A percentile compares a stretch with the other conserved stretches of the same genome.
phyloP scores from a whole-genome alignment of 2,329 filamentous ascomycete species.

The Ophiocordyceps sinensis region DNA sequence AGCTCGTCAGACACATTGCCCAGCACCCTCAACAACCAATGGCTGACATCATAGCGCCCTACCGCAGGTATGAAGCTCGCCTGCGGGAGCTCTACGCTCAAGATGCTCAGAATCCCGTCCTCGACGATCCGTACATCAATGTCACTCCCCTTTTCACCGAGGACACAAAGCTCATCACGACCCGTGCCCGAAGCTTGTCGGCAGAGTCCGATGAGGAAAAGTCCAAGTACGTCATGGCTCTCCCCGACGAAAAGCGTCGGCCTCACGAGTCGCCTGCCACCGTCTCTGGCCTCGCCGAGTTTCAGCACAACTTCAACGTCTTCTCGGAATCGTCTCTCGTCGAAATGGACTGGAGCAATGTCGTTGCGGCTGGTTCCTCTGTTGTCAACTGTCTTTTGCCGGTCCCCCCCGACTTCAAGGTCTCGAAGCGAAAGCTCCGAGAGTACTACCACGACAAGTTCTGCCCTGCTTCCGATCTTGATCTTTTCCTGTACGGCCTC shows the following conservation, averaged over 20 bases:
- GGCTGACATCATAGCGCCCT: slow-evolving; percentile 46
- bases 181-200: slow-evolving; percentile 45
- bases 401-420: slow-evolving; percentile 45
- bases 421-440: slow-evolving; percentile 47
- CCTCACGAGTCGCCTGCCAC: slow-evolving; percentile 49
- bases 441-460: slow-evolving; percentile 72
- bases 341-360: slow-evolving; percentile 70
- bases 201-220: slow-evolving; percentile 45
- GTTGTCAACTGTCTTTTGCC: slow-evolving; percentile 68
- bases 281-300: slow-evolving; percentile 52
- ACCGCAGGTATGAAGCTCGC: slow-evolving; percentile 51
- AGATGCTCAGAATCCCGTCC: slow-evolving; percentile 41
- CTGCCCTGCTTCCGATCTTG: slow-evolving; percentile 73
- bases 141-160: slow-evolving; percentile 50
- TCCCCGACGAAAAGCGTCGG: slow-evolving; percentile 47
- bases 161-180: slow-evolving; percentile 40
- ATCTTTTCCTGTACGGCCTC: slow-evolving; percentile 72
- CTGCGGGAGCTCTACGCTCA: slow-evolving; percentile 57
- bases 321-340: slow-evolving; percentile 67
- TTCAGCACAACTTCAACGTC: slow-evolving; percentile 64
- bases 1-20: slow-evolving; percentile 37
- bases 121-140: slow-evolving; percentile 45
- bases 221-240: slow-evolving; percentile 54
- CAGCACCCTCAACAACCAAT: slow-evolving; percentile 39
- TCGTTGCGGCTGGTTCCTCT: slow-evolving; percentile 67